Conservation (phyloP, 441 rosid species). For the Jatropha podagrica region DNA sequence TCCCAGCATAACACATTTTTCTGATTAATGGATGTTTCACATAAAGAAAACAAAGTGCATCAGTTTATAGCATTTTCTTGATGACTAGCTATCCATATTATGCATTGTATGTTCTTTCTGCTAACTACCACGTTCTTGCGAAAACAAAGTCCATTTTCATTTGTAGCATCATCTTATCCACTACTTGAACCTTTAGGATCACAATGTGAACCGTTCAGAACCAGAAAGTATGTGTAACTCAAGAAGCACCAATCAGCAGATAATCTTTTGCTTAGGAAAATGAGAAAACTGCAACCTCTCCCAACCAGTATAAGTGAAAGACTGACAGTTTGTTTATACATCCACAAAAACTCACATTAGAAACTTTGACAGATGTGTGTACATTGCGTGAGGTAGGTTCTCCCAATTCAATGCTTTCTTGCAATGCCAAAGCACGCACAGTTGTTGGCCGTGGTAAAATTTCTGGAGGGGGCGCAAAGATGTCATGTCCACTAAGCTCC, state of each 20-base stretch:
- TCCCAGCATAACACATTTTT: background rate
- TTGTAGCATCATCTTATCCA: background rate
- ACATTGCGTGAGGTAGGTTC: constrained; percentile 50
- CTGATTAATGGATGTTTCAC: background rate
- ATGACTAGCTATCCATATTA: too few species aligned
- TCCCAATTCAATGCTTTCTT: constrained; percentile 72
- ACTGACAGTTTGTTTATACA: background rate
- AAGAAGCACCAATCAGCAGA: background rate
- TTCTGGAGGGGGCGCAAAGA: constrained; percentile 96
- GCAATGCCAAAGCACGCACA: constrained; percentile 59
- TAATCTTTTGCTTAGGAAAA: background rate
- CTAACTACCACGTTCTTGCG: background rate
- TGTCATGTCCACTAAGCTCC: constrained; percentile 94
- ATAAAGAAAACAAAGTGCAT: background rate
- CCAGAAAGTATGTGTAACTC: background rate
- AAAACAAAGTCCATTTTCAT: background rate
- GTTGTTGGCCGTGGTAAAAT: constrained; percentile 71
- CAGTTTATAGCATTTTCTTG: too few species aligned
- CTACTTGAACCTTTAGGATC: background rate
- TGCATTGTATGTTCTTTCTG: too few species aligned
- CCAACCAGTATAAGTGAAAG: background rate
- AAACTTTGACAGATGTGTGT: constrained; percentile 34
- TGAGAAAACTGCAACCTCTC: constrained; percentile 8
- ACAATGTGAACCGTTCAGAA: background rate
- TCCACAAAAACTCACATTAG: constrained; percentile 25